Percentiles rank a stretch among this genome's conserved stretches.
Conservation (phyloP, 2,329 filamentous ascomycete genomes). For the Teratosphaeria viscida region DNA sequence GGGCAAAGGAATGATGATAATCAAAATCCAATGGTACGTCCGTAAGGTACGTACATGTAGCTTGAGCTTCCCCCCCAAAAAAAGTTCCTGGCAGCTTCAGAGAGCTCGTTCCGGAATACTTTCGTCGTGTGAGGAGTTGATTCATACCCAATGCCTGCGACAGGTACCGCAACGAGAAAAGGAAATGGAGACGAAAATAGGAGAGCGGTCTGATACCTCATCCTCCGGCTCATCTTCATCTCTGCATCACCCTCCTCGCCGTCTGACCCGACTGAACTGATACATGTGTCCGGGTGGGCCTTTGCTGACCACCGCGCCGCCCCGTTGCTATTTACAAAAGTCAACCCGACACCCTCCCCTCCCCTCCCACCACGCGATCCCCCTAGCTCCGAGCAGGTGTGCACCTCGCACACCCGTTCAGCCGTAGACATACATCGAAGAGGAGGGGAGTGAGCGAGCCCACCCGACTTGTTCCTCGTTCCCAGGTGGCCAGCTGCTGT, state of each 20-base stretch:
- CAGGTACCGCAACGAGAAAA: background rate
- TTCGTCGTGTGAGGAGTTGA: background rate
- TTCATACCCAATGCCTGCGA: background rate
- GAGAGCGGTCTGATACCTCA: background rate
- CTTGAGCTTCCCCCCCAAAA: background rate
- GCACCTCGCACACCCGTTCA: background rate
- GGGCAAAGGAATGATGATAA: background rate
- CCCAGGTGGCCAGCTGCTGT: background rate
- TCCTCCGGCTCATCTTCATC: background rate
- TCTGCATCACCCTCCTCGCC: background rate
- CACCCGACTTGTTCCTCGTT: background rate
- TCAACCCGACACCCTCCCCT: background rate
- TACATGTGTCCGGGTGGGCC: background rate
- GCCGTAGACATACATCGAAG: background rate
- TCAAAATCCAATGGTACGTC: background rate
- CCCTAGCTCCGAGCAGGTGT: background rate
- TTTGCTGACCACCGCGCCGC: background rate
- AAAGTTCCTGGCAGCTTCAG: background rate
- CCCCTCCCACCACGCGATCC: background rate
- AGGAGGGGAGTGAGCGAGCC: background rate
- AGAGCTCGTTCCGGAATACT: background rate
- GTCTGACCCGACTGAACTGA: background rate
- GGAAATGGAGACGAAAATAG: background rate
- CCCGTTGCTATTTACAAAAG: background rate
- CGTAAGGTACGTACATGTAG: background rate